Conservation (phyloP, 306 rosid genomes). For the Parietaria judaica region DNA sequence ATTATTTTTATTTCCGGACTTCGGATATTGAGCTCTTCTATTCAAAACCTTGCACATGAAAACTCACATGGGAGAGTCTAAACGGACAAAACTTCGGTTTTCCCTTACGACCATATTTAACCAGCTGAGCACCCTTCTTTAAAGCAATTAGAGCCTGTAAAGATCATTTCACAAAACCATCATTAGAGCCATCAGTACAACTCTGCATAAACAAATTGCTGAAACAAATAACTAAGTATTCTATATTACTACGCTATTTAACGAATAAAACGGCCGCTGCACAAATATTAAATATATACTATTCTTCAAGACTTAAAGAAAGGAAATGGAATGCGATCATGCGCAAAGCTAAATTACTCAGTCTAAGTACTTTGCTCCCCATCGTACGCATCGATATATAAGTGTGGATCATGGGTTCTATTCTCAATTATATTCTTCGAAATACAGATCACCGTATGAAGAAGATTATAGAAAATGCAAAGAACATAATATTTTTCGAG, state of each 20-base stretch:
- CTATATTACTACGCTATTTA: not conserved
- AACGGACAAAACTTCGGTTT: constrained; percentile 95
- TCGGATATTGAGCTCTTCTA: not conserved
- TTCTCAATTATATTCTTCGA: no score
- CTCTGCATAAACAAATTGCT: constrained; percentile 2
- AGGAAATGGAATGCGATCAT: no score
- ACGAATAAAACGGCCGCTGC: not conserved
- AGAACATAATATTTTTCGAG: no score
- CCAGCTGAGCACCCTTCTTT: constrained; percentile 92
- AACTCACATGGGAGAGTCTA: constrained; percentile 79
- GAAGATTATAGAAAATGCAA: no score
- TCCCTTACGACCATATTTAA: constrained; percentile 97
- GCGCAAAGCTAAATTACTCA: no score
- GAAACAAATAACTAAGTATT: constrained; percentile 3
- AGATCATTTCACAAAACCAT: constrained; percentile 13
- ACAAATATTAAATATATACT: no score
- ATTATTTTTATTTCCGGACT: not conserved
- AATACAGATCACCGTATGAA: no score
- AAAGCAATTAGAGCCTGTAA: constrained; percentile 73
- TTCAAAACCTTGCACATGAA: constrained; percentile 15
- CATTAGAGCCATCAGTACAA: constrained; percentile 9
- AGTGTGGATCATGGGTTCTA: no score
- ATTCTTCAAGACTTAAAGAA: no score
- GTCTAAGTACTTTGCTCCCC: no score
- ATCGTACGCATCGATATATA: no score